A percentile compares a stretch with the other conserved stretches of the same genome.
Evolutionary conservation across 179 eudicot genomes (phyloP).

Genomic region (Spergularia azorica): DNA sequence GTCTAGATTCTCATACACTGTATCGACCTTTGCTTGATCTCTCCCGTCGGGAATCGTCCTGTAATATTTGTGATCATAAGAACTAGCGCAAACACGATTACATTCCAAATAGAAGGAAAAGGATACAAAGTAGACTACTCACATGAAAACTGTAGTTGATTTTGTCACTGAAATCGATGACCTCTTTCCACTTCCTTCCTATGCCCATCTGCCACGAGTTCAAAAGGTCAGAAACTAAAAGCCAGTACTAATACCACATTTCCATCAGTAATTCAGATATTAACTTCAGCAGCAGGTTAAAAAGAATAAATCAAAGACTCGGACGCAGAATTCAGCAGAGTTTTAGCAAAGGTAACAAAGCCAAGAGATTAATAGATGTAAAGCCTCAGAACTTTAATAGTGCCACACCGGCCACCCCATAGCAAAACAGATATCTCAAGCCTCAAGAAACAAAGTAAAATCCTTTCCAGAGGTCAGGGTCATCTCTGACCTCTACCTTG

Average conservation of each 20-base stretch:
- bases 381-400: background rate
- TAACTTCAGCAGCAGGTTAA: background rate
- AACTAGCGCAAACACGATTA: background rate
- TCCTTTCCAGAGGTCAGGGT: too few relatives aligned
- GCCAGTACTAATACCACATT: background rate
- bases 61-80: conserved; percentile 22
- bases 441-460: too few relatives aligned
- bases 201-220: conserved; percentile 64
- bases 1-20: conserved; percentile 34
- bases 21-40: conserved; percentile 59
- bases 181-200: conserved; percentile 95
- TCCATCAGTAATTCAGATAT: background rate
- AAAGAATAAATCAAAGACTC: background rate
- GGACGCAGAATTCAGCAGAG: background rate
- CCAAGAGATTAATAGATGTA: background rate
- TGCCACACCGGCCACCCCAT: too few relatives aligned
- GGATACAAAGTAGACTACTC: conserved; percentile 19
- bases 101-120: background rate
- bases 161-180: conserved; percentile 65
- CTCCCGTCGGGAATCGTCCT: conserved; percentile 74
- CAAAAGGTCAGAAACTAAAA: background rate
- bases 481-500: too few relatives aligned
- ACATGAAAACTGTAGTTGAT: conserved; percentile 72
- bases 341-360: background rate
- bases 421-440: too few relatives aligned